phyloP scores from a whole-genome alignment of 768 basidiomycete genomes.

The Imleria badia region DNA sequence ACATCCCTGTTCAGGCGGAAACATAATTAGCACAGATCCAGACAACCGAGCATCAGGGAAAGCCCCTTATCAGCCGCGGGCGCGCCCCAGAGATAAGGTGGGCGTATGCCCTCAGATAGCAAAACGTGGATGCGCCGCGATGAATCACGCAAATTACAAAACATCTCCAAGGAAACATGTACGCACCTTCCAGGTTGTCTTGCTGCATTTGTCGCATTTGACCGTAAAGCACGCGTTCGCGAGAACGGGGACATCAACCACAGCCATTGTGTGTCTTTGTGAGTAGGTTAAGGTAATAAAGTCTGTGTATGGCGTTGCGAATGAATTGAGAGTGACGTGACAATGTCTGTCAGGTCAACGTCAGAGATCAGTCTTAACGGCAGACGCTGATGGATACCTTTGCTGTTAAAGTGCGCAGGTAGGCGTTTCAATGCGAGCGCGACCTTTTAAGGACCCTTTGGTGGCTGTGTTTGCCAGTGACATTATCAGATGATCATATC shows the following conservation, averaged over 20 bases:
- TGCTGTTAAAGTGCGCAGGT: neutral
- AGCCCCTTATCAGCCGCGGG: neutral
- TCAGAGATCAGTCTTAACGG: slow-evolving; percentile 8
- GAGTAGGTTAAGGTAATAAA: slow-evolving; percentile 36
- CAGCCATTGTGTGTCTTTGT: slow-evolving; percentile 26
- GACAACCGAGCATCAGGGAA: neutral
- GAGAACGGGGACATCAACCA: slow-evolving; percentile 31
- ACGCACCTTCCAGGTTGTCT: slow-evolving; percentile 70
- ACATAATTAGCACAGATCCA: slow-evolving; percentile 4
- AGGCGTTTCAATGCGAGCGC: neutral
- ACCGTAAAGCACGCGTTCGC: slow-evolving; percentile 56
- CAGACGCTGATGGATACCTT: slow-evolving; percentile 12
- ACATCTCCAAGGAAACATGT: slow-evolving; percentile 28
- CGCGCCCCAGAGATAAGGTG: slow-evolving; percentile 13
- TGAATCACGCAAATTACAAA: slow-evolving; percentile 18
- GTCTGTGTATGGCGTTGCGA: slow-evolving; percentile 17
- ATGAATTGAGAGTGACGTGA: slow-evolving; percentile 22
- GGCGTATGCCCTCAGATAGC: slow-evolving; percentile 12
- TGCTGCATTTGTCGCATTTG: slow-evolving; percentile 60
- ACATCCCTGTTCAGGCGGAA: slow-evolving; percentile 53
- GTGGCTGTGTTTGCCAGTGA: neutral
- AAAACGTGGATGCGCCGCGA: slow-evolving; percentile 19
- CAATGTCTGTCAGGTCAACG: slow-evolving; percentile 9
- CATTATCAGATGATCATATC: too few species aligned
- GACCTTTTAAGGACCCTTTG: slow-evolving; percentile 2